These are phyloP conservation scores for Cyberlindnera mrakii DNA, from an alignment of 805 yeast species.

Conservation along the genomic window DNA sequence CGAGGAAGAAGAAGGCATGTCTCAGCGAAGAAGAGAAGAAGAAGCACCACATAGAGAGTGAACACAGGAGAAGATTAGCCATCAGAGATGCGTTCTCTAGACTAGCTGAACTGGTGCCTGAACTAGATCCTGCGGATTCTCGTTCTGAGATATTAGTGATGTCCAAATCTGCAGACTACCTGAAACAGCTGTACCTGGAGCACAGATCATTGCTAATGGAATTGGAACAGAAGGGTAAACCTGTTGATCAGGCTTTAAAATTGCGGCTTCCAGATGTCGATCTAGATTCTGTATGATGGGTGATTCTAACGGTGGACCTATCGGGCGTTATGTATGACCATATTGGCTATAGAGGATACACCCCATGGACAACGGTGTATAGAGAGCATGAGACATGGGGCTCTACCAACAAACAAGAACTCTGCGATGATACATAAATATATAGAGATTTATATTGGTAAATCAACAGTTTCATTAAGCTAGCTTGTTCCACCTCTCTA, in stretches of 20 bases:
- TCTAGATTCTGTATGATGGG: not conserved
- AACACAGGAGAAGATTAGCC: conserved; percentile 80
- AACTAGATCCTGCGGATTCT: conserved; percentile 58
- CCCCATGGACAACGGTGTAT: no score
- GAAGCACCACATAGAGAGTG: conserved; percentile 80
- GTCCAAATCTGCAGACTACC: conserved; percentile 53
- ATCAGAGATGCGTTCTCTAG: conserved; percentile 78
- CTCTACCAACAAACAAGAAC: no score
- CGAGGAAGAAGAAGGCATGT: conserved; percentile 13
- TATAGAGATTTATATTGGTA: no score
- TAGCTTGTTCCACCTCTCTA: no score
- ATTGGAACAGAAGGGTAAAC: conserved; percentile 31
- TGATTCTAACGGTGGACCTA: no score
- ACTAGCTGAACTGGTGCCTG: conserved; percentile 72
- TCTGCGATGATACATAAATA: no score
- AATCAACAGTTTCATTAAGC: no score
- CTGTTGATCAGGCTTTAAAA: conserved; percentile 5
- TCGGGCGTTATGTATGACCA: no score
- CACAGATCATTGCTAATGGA: conserved; percentile 38
- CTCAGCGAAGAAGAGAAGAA: conserved; percentile 33
- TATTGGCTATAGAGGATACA: no score
- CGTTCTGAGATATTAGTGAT: conserved; percentile 77
- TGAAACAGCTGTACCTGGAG: conserved; percentile 44
- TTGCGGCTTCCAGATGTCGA: conserved; percentile 8
- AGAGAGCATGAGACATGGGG: no score